A percentile compares a stretch with the other conserved stretches of the same genome.
Evolutionary conservation across 2,329 filamentous ascomycete species (phyloP).

Genomic region (Neofusicoccum cordaticola): DNA sequence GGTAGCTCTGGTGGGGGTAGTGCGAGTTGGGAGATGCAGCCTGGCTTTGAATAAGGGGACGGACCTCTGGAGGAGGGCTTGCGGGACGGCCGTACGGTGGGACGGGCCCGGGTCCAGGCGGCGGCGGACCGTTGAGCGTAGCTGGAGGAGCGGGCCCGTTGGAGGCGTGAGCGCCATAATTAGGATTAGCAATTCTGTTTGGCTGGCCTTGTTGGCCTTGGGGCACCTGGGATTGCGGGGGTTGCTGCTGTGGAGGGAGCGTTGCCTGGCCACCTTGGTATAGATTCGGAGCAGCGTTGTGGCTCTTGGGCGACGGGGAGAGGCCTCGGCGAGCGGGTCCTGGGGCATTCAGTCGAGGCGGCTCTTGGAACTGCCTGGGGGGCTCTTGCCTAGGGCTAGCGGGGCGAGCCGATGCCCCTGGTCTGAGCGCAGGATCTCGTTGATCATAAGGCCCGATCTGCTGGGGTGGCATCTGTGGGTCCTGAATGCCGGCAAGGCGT

Average conservation of each 20-base stretch:
- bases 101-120: slow-evolving; percentile 54
- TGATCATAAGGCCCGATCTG: slow-evolving; percentile 80
- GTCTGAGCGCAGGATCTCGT: slow-evolving; percentile 66
- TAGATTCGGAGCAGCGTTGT: slow-evolving; percentile 51
- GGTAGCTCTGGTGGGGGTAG: slow-evolving; percentile 78
- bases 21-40: slow-evolving; percentile 88
- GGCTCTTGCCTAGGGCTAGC: slow-evolving; percentile 74
- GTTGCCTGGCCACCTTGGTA: slow-evolving; percentile 41
- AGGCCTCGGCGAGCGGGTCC: slow-evolving; percentile 48
- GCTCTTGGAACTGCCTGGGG: slow-evolving; percentile 67
- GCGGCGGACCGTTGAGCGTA: slow-evolving; percentile 38
- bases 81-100: slow-evolving; percentile 72
- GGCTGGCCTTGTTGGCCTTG: slow-evolving; percentile 51
- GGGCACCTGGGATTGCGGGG: slow-evolving; percentile 43
- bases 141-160: slow-evolving; percentile 53
- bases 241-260: slow-evolving; percentile 23
- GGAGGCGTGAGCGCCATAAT: slow-evolving; percentile 43
- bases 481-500: slow-evolving; percentile 74
- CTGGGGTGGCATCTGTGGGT: slow-evolving; percentile 61
- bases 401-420: slow-evolving; percentile 61
- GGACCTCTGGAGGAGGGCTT: slow-evolving; percentile 80
- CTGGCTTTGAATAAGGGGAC: slow-evolving; percentile 77
- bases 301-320: slow-evolving; percentile 60
- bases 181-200: slow-evolving; percentile 47
- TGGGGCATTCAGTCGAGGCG: slow-evolving; percentile 55